Percentiles rank a stretch among this genome's conserved stretches.
Conservation (phyloP, 352 stramenopile genomes). For the Pythium apleroticum region DNA sequence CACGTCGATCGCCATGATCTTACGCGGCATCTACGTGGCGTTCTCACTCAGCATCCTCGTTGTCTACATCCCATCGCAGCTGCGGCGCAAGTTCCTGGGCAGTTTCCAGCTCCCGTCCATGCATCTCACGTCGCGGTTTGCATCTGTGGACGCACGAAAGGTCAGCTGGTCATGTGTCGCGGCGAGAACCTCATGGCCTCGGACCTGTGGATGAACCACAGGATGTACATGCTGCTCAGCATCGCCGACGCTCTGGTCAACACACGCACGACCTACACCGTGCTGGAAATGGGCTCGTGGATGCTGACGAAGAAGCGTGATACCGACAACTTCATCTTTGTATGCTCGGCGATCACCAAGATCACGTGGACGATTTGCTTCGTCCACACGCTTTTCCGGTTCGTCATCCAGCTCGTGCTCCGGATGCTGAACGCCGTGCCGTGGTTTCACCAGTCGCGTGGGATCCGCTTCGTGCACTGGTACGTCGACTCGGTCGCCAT, state of each 20-base stretch:
- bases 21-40: conserved; percentile 7
- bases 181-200: conserved; percentile 32
- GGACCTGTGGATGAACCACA: conserved; percentile 48
- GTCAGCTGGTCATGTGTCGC: conserved; percentile 26
- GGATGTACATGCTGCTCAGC: conserved; percentile 43
- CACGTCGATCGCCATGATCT: conserved; percentile 17
- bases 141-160: conserved; percentile 14
- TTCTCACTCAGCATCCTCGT: conserved; percentile 10
- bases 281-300: conserved; percentile 32
- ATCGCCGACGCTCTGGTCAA: conserved; percentile 37
- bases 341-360: conserved; percentile 31
- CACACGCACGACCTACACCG: conserved; percentile 34
- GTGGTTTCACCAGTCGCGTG: neutral
- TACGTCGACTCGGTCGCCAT: conserved; percentile 42
- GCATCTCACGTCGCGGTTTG: neutral
- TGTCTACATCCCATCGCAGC: conserved; percentile 17
- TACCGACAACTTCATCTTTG: conserved; percentile 38
- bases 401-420: conserved; percentile 18
- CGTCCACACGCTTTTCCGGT: conserved; percentile 27
- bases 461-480: conserved; percentile 24
- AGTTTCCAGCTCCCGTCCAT: conserved; percentile 18
- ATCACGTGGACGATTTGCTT: conserved; percentile 43
- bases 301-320: conserved; percentile 33
- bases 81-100: neutral
- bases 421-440: conserved; percentile 4